A percentile compares a stretch with the other conserved stretches of the same genome.
These are phyloP conservation scores for Fusarium heterosporum DNA, from an alignment of 2,329 filamentous ascomycete genomes.

Conservation along the genomic window DNA sequence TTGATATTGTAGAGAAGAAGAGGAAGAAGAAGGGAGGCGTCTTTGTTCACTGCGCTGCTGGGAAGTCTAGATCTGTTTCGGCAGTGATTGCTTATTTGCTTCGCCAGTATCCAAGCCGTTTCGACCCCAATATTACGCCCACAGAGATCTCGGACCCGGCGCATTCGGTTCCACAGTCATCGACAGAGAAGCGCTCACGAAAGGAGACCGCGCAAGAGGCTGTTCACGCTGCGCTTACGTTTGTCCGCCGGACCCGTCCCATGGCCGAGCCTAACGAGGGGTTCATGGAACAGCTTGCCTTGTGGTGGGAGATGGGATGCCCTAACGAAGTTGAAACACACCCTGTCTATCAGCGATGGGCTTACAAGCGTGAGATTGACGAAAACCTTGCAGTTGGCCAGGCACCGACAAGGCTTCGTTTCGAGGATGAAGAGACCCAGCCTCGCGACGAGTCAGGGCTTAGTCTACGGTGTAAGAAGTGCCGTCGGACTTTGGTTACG, in stretches of 20 bases:
- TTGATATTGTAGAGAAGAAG: slow-evolving; percentile 31
- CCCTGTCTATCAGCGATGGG: slow-evolving; percentile 82
- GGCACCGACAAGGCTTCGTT: slow-evolving; percentile 85
- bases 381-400: slow-evolving; percentile 76
- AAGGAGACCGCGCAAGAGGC: slow-evolving; percentile 60
- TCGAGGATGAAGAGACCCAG: slow-evolving; percentile 77
- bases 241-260: slow-evolving; percentile 76
- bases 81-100: slow-evolving; percentile 88
- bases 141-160: slow-evolving; percentile 38
- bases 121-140: slow-evolving; percentile 55
- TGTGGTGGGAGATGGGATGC: slow-evolving; percentile 90
- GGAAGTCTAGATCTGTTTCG: slow-evolving; percentile 91
- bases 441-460: slow-evolving; percentile 45
- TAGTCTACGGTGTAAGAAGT: slow-evolving; percentile 86
- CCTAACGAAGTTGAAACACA: slow-evolving; percentile 74
- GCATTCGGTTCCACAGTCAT: slow-evolving; percentile 12
- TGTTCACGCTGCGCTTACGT: slow-evolving; percentile 70
- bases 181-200: slow-evolving; percentile 40
- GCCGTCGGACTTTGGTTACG: slow-evolving; percentile 73
- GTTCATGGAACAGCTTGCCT: slow-evolving; percentile 87
- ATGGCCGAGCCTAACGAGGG: slow-evolving; percentile 90
- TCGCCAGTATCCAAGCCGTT: slow-evolving; percentile 69
- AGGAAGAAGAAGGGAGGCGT: slow-evolving; percentile 56
- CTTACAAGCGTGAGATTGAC: slow-evolving; percentile 66
- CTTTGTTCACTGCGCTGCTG: slow-evolving; percentile 85